These are phyloP conservation scores for Peziza echinospora DNA, from an alignment of 495 filamentous ascomycete species.

Conservation along the genomic window DNA sequence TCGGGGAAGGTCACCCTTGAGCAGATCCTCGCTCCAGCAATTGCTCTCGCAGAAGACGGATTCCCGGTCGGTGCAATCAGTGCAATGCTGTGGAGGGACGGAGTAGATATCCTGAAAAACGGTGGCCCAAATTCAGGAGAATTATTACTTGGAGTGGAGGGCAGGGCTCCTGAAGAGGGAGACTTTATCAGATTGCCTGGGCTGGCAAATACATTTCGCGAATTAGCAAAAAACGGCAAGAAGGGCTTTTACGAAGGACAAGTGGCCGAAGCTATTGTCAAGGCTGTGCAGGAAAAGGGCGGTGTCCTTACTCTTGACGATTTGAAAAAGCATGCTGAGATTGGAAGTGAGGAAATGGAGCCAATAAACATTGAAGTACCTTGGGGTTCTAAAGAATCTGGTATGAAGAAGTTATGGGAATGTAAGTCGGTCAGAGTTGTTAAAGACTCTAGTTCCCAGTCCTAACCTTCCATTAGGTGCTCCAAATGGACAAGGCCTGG, in stretches of 20 bases:
- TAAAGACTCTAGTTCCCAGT: too few relatives aligned
- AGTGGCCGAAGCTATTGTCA: slow-evolving; percentile 57
- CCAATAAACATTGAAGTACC: slow-evolving; percentile 31
- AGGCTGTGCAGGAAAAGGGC: slow-evolving; percentile 53
- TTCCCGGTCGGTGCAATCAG: slow-evolving; percentile 73
- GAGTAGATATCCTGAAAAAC: slow-evolving; percentile 36
- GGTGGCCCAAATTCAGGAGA: slow-evolving; percentile 70
- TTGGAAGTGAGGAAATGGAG: slow-evolving; percentile 55
- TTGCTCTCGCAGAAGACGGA: slow-evolving; percentile 69
- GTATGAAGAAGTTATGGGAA: slow-evolving; percentile 50
- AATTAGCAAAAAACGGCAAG: slow-evolving; percentile 60
- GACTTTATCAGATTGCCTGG: slow-evolving; percentile 75
- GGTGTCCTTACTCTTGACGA: slow-evolving; percentile 64
- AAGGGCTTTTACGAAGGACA: slow-evolving; percentile 76
- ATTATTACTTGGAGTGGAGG: slow-evolving; percentile 39
- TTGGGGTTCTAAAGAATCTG: neutral
- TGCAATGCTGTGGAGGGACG: slow-evolving; percentile 41
- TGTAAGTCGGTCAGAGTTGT: too few relatives aligned
- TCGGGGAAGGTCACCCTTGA: slow-evolving; percentile 61
- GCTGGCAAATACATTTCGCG: slow-evolving; percentile 61
- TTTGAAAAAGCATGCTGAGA: slow-evolving; percentile 48
- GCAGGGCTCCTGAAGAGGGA: slow-evolving; percentile 51
- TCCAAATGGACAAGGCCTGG: slow-evolving; percentile 93
- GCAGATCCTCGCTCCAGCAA: slow-evolving; percentile 63
- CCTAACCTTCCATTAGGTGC: too few relatives aligned